A percentile compares a stretch with the other conserved stretches of the same genome.
phyloP scores from a whole-genome alignment of 306 rosid species.

The Gleditsia sinensis region DNA sequence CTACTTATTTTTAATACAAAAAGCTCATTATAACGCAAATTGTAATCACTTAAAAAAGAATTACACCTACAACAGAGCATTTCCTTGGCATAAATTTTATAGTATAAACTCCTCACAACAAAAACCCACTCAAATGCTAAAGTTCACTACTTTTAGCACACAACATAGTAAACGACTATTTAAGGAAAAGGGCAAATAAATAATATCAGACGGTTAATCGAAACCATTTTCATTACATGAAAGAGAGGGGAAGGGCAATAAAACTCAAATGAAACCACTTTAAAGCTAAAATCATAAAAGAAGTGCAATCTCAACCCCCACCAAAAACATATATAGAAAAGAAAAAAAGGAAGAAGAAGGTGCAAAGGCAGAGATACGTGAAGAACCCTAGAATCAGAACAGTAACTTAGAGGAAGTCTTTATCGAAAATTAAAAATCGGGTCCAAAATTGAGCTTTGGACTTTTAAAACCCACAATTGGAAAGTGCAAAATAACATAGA shows the following conservation, averaged over 20 bases:
- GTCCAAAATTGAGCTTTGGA: background rate
- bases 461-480: background rate
- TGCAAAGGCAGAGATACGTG: background rate
- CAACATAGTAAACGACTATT: background rate
- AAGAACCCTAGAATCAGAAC: conserved; percentile 29
- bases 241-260: background rate
- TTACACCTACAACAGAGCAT: background rate
- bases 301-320: background rate
- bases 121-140: background rate
- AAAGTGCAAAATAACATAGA: background rate
- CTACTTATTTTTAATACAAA: too few species aligned
- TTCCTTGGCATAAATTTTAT: background rate
- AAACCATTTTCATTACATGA: background rate
- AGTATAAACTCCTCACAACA: background rate
- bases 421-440: background rate
- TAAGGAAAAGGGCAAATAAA: background rate
- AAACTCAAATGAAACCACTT: background rate
- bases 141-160: background rate
- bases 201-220: background rate
- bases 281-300: background rate
- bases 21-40: background rate
- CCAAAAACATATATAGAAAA: background rate
- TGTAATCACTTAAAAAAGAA: too few species aligned
- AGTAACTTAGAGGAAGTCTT: background rate
- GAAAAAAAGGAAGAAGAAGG: background rate